These are phyloP conservation scores for Phialemoniopsis sp. DNA, from an alignment of 2,329 filamentous ascomycete species.

Conservation along the genomic window DNA sequence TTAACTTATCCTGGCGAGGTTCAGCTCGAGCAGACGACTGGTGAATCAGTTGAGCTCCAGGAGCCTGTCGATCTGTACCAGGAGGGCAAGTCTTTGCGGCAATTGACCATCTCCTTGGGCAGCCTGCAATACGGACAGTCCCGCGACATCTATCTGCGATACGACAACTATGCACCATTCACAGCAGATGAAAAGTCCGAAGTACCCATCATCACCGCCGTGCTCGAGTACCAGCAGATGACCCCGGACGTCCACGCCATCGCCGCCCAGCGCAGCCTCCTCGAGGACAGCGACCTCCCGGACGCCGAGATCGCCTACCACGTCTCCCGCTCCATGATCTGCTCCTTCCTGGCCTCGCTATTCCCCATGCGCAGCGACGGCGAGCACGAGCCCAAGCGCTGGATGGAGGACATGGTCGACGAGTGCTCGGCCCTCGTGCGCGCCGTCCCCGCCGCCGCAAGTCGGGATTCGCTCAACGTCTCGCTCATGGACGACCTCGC, in stretches of 20 bases:
- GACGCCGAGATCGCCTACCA: conserved; percentile 43
- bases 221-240: conserved; percentile 27
- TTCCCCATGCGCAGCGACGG: conserved; percentile 25
- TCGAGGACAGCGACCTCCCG: conserved; percentile 17
- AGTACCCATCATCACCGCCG: conserved; percentile 22
- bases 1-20: conserved; percentile 32
- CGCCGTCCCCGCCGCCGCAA: conserved; percentile 2
- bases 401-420: background rate
- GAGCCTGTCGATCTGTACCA: conserved; percentile 12
- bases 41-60: conserved; percentile 30
- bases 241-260: conserved; percentile 5
- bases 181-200: conserved; percentile 5
- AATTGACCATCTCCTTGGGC: conserved; percentile 37
- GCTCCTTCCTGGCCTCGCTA: conserved; percentile 41
- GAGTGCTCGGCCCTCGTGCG: conserved; percentile 6
- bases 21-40: conserved; percentile 31
- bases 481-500: conserved; percentile 46
- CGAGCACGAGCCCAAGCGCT: conserved; percentile 24
- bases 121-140: conserved; percentile 59
- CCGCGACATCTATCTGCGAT: conserved; percentile 46
- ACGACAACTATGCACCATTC: conserved; percentile 13
- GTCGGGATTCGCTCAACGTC: conserved; percentile 31
- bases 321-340: conserved; percentile 43
- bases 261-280: conserved; percentile 9
- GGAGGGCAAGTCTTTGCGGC: conserved; percentile 2